Evolutionary conservation across 2,329 filamentous ascomycete genomes (phyloP).

Genomic region (Colletotrichum tropicale): DNA sequence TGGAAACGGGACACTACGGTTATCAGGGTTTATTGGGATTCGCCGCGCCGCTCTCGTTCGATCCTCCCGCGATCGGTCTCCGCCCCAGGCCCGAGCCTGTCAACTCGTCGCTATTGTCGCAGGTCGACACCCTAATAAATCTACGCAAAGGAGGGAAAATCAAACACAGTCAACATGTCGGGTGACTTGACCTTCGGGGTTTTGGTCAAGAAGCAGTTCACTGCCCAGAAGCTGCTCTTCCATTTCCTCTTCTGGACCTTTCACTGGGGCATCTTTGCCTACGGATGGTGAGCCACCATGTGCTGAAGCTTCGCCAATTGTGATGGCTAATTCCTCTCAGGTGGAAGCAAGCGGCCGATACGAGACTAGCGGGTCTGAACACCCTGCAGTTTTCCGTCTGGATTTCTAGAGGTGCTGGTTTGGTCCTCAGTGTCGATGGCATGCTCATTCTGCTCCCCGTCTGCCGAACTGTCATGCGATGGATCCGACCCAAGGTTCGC

Average conservation of each 20-base stretch:
- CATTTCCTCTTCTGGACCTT: slow-evolving; percentile 81
- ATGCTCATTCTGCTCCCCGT: slow-evolving; percentile 92
- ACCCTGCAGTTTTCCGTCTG: slow-evolving; percentile 87
- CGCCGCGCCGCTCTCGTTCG: not conserved
- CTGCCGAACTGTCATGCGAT: slow-evolving; percentile 87
- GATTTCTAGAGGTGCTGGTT: slow-evolving; percentile 91
- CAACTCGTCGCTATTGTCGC: slow-evolving; percentile 48
- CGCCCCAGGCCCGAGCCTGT: slow-evolving; percentile 20
- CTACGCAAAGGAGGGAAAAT: not conserved
- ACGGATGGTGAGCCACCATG: slow-evolving; percentile 73
- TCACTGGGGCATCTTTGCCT: slow-evolving; percentile 79
- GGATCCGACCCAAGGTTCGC: slow-evolving; percentile 82
- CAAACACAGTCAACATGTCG: slow-evolving; percentile 43
- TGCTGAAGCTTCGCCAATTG: not conserved
- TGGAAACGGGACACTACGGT: not conserved
- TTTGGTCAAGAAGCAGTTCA: slow-evolving; percentile 68
- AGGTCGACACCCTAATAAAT: slow-evolving; percentile 52
- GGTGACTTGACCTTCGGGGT: slow-evolving; percentile 33
- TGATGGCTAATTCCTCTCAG: slow-evolving; percentile 49
- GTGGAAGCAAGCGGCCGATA: slow-evolving; percentile 77
- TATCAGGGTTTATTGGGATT: slow-evolving; percentile 2
- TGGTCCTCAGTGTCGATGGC: slow-evolving; percentile 83
- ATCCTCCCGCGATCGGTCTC: not conserved
- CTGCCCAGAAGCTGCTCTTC: slow-evolving; percentile 75
- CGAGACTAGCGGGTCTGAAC: slow-evolving; percentile 78